Evolutionary conservation across 768 basidiomycete genomes (phyloP).

Genomic region (Tylopilus plumbeoviolaceoides): DNA sequence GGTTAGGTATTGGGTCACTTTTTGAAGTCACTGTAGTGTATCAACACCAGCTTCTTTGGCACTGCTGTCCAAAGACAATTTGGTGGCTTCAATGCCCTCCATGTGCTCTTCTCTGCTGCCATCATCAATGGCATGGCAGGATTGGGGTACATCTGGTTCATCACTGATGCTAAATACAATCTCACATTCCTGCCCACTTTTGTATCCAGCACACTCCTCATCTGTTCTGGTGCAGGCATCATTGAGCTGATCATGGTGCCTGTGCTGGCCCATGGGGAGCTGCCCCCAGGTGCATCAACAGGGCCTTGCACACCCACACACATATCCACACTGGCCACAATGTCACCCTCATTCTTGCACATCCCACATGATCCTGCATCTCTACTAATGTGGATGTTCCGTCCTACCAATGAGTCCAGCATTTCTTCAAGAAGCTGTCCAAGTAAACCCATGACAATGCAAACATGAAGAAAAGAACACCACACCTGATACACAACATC

Average conservation of each 20-base stretch:
- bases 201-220: constrained; percentile 83
- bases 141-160: constrained; percentile 86
- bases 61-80: constrained; percentile 39
- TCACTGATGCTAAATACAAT: constrained; percentile 57
- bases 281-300: constrained; percentile 8
- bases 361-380: constrained; percentile 32
- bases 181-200: constrained; percentile 81
- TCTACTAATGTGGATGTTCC: constrained; percentile 29
- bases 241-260: constrained; percentile 21
- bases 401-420: constrained; percentile 70
- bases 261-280: constrained; percentile 33
- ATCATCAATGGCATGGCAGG: constrained; percentile 72
- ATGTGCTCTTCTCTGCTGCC: constrained; percentile 74
- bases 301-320: too few species aligned
- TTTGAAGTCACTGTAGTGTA: too few species aligned
- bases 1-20: too few species aligned
- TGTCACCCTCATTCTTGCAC: constrained; percentile 44
- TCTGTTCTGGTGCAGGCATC: constrained; percentile 51
- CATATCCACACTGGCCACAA: too few species aligned
- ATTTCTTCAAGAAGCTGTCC: constrained; percentile 87
- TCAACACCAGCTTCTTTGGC: constrained; percentile 16
- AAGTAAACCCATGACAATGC: not conserved
- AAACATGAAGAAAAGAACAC: not conserved
- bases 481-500: constrained; percentile 91
- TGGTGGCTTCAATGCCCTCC: constrained; percentile 62